Conservation (phyloP, 1,139 yeast genomes). For the Suzukiozyma palmioleophila region DNA sequence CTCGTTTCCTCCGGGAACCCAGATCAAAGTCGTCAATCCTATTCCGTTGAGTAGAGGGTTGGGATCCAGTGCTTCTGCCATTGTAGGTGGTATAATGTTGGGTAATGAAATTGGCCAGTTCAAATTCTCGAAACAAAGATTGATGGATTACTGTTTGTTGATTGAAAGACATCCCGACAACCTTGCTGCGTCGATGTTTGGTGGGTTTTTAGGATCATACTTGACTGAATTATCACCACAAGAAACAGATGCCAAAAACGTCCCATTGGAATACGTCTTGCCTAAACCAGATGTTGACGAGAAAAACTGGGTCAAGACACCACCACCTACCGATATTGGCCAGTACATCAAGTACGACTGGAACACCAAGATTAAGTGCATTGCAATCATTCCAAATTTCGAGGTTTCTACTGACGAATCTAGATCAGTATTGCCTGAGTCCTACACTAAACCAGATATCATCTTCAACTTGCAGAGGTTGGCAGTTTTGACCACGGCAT, state of each 20-base stretch:
- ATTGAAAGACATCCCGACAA: constrained; percentile 98
- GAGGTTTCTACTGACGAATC: constrained; percentile 92
- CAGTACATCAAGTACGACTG: constrained; percentile 83
- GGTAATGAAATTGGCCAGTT: constrained; percentile 82
- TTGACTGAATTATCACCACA: constrained; percentile 71
- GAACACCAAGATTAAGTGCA: constrained; percentile 77
- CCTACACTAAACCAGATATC: constrained; percentile 77
- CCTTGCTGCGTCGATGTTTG: constrained; percentile 98
- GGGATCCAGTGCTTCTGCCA: constrained; percentile 98
- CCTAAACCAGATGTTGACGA: constrained; percentile 77
- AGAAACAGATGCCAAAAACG: constrained; percentile 70
- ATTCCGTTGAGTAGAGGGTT: constrained; percentile 95
- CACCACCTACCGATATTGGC: constrained; percentile 85
- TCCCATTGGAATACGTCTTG: constrained; percentile 78
- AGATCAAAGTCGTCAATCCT: constrained; percentile 76
- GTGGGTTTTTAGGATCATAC: constrained; percentile 96
- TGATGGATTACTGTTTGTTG: constrained; percentile 92
- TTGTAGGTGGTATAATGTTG: constrained; percentile 92
- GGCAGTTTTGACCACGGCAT: constrained; percentile 59
- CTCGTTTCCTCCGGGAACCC: constrained; percentile 81
- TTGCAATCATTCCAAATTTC: constrained; percentile 88
- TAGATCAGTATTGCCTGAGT: constrained; percentile 79
- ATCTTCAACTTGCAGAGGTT: constrained; percentile 72
- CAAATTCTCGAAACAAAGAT: constrained; percentile 67
- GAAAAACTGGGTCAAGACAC: constrained; percentile 24